Evolutionary conservation across 768 basidiomycete species (phyloP).

Genomic region (Naganishia friedmannii): DNA sequence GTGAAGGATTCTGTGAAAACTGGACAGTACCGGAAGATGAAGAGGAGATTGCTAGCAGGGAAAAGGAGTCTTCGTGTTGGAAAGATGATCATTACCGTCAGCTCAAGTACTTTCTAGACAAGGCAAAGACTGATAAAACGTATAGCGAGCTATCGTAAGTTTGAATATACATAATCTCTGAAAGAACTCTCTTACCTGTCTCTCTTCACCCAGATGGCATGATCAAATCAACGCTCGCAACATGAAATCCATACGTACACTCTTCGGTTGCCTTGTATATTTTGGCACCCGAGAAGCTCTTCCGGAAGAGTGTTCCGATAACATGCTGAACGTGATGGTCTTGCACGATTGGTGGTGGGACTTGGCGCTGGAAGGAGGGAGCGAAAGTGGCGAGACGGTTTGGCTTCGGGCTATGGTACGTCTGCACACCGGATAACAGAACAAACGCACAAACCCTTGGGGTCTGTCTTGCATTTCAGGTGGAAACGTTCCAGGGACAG

Average conservation of each 20-base stretch:
- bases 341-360: constrained; percentile 19
- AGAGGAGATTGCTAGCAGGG: background rate
- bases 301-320: background rate
- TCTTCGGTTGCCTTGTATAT: background rate
- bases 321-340: background rate
- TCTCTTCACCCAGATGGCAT: constrained; percentile 1
- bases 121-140: background rate
- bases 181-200: background rate
- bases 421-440: background rate
- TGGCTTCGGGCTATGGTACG: constrained; percentile 19
- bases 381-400: constrained; percentile 21
- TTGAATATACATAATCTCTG: background rate
- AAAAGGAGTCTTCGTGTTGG: background rate
- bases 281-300: background rate
- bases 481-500: constrained; percentile 1
- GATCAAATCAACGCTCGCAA: constrained; percentile 1
- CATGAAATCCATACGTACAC: background rate
- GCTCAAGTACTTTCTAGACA: constrained; percentile 1
- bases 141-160: constrained; percentile 17
- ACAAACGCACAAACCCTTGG: background rate
- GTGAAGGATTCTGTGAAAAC: background rate
- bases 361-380: constrained; percentile 12
- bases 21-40: constrained; percentile 12
- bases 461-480: background rate
- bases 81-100: constrained; percentile 16